phyloP scores from a whole-genome alignment of 2,329 filamentous ascomycete genomes.

The Ophiostoma angusticollis region DNA sequence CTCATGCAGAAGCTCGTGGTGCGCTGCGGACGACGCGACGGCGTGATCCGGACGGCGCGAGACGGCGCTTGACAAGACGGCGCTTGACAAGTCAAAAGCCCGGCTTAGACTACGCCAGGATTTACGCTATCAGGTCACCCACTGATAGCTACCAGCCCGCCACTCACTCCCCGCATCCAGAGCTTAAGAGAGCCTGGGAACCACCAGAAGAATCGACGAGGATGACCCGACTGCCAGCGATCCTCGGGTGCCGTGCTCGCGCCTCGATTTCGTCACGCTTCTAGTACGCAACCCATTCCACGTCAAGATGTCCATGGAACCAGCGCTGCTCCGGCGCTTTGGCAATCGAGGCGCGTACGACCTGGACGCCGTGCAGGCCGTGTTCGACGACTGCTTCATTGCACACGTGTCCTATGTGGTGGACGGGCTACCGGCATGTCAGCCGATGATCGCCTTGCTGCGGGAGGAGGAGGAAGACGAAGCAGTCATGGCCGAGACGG shows the following conservation, averaged over 20 bases:
- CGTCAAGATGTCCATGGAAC: constrained; percentile 5
- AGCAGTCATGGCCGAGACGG: too few species aligned
- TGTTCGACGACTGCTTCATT: constrained; percentile 13
- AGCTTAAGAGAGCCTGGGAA: too few species aligned
- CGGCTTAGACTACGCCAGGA: constrained; percentile 1
- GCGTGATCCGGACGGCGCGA: constrained; percentile 4
- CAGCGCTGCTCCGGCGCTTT: constrained; percentile 11
- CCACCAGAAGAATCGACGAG: too few species aligned
- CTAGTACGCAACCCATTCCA: too few species aligned
- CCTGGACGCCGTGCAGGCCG: constrained; percentile 7
- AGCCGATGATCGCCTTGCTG: constrained; percentile 13
- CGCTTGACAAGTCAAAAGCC: too few species aligned
- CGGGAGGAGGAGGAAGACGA: constrained; percentile 2
- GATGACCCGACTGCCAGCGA: too few species aligned
- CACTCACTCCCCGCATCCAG: too few species aligned
- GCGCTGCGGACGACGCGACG: constrained; percentile 6
- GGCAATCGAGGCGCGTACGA: constrained; percentile 11
- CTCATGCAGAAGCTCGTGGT: constrained; percentile 9
- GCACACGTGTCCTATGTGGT: constrained; percentile 12
- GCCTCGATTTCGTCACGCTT: too few species aligned
- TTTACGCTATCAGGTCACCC: too few species aligned
- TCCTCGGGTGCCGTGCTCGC: too few species aligned
- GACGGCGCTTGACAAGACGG: constrained; percentile 7
- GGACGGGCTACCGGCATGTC: constrained; percentile 11
- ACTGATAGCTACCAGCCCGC: too few species aligned